These are phyloP conservation scores for Ilex aquifolium DNA, from an alignment of 257 asterid genomes.

Conservation along the genomic window DNA sequence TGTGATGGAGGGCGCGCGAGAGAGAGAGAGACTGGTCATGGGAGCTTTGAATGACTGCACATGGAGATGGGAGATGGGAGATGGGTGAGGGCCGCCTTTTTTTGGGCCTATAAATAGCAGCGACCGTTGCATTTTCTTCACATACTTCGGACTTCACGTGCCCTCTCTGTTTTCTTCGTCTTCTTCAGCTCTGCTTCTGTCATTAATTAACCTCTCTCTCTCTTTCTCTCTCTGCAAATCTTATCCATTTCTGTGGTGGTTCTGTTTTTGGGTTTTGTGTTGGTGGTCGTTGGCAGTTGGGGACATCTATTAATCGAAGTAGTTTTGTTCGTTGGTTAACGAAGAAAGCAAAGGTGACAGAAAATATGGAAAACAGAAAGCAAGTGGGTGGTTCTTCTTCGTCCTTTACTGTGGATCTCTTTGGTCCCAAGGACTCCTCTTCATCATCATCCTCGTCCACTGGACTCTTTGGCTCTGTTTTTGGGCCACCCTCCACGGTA, in stretches of 20 bases:
- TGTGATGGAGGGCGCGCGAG: too few relatives aligned
- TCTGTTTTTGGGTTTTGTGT: neutral
- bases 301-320: neutral
- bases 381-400: slow-evolving; percentile 40
- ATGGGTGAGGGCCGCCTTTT: neutral
- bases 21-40: too few relatives aligned
- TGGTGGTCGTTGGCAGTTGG: slow-evolving; percentile 1
- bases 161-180: neutral
- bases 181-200: neutral
- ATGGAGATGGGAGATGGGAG: neutral
- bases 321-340: slow-evolving; percentile 14
- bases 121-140: slow-evolving; percentile 7
- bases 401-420: slow-evolving; percentile 51
- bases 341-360: neutral
- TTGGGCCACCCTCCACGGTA: slow-evolving; percentile 64
- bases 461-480: slow-evolving; percentile 54
- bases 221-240: slow-evolving; percentile 1
- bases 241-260: slow-evolving; percentile 11
- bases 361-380: slow-evolving; percentile 58
- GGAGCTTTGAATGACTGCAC: neutral
- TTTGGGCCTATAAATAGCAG: slow-evolving; percentile 18
- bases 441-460: slow-evolving; percentile 30
- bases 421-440: slow-evolving; percentile 65
- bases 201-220: neutral
- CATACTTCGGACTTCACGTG: slow-evolving; percentile 17